Evolutionary conservation across 1,139 yeast genomes (phyloP).

Genomic region (Arxiozyma telluris): DNA sequence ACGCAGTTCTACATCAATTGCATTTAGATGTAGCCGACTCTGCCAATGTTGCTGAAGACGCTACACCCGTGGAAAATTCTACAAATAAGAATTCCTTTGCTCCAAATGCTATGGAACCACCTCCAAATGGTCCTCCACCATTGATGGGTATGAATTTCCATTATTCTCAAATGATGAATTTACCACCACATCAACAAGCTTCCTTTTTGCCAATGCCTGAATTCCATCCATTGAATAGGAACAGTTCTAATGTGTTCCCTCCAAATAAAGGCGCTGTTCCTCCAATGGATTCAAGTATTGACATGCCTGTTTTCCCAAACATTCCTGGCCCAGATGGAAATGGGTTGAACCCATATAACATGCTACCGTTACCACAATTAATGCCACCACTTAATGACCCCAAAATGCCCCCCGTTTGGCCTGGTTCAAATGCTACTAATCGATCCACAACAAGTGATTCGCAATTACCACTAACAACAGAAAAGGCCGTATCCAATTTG

Average conservation of each 20-base stretch:
- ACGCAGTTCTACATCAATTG: conserved; percentile 28
- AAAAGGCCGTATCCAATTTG: conserved; percentile 2
- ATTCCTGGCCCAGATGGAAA: conserved; percentile 8
- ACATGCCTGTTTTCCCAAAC: conserved; percentile 14
- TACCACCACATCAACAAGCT: conserved; percentile 19
- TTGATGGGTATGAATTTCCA: conserved; percentile 28
- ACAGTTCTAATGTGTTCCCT: background rate
- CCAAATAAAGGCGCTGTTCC: background rate
- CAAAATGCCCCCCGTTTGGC: conserved; percentile 14
- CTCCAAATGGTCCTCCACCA: conserved; percentile 17
- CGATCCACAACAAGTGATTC: background rate
- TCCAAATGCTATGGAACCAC: background rate
- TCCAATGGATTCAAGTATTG: conserved; percentile 8
- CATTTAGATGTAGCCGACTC: conserved; percentile 12
- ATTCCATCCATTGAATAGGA: conserved; percentile 11
- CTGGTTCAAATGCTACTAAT: background rate
- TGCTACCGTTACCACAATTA: conserved; percentile 3
- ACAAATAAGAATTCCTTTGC: background rate
- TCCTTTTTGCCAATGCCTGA: conserved; percentile 16
- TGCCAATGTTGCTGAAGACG: background rate
- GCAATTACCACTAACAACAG: background rate
- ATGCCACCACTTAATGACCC: conserved; percentile 4
- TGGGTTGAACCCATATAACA: conserved; percentile 1
- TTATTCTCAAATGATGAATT: conserved; percentile 29
- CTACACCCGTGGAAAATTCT: background rate